Evolutionary conservation across 805 yeast genomes (phyloP).

Genomic region (Starmerella lactis-condensi): DNA sequence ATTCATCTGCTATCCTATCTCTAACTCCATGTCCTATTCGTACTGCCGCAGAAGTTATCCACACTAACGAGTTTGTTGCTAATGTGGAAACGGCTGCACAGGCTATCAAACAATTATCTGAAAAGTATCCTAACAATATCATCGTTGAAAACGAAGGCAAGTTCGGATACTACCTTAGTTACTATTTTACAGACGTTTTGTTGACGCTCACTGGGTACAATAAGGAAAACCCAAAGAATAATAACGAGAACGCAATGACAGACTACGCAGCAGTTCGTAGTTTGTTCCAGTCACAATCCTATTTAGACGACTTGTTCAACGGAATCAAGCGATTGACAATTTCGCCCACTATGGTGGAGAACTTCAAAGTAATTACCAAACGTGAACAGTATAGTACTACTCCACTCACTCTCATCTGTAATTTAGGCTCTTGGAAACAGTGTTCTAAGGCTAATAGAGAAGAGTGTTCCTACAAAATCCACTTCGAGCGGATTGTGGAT

Average conservation of each 20-base stretch:
- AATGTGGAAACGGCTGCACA: not conserved
- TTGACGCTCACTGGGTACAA: too few relatives aligned
- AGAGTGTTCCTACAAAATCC: conserved; percentile 16
- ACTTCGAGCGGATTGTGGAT: conserved; percentile 21
- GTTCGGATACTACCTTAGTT: conserved; percentile 5
- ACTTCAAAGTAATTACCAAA: too few relatives aligned
- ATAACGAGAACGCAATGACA: too few relatives aligned
- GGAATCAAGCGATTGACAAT: not conserved
- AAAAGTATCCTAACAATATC: not conserved
- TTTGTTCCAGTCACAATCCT: too few relatives aligned
- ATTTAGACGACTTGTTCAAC: not conserved
- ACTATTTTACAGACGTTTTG: too few relatives aligned
- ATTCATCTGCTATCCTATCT: too few relatives aligned
- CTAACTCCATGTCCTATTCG: too few relatives aligned
- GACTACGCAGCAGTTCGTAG: too few relatives aligned
- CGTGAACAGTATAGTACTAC: not conserved
- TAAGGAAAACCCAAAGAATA: too few relatives aligned
- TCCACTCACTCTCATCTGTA: conserved; percentile 5
- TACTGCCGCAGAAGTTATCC: too few relatives aligned
- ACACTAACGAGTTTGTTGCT: too few relatives aligned
- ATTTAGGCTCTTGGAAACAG: conserved; percentile 1
- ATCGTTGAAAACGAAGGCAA: conserved; percentile 7
- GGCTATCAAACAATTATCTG: not conserved
- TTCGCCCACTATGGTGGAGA: conserved; percentile 2
- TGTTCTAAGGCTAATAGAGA: conserved; percentile 1